These are phyloP conservation scores for Berberis vulgaris DNA, from an alignment of 164 flowering plant species.

Conservation along the genomic window DNA sequence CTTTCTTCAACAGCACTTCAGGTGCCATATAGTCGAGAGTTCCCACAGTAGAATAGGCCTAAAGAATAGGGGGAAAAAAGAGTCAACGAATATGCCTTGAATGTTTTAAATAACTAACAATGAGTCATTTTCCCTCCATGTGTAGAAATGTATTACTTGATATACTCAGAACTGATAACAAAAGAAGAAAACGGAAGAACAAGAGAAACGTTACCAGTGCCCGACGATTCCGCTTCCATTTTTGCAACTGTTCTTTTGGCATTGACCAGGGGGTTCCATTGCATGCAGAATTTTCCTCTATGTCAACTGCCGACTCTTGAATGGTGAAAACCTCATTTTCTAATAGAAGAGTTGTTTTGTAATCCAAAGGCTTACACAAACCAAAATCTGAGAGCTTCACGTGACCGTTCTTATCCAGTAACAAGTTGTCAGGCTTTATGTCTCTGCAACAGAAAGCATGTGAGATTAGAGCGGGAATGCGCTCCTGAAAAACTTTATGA, in stretches of 20 bases:
- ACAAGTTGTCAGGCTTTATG: constrained; percentile 91
- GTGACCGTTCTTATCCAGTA: constrained; percentile 86
- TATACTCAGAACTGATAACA: not conserved
- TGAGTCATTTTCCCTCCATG: too few species aligned
- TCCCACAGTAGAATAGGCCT: constrained; percentile 95
- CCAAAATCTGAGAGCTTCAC: constrained; percentile 98
- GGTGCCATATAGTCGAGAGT: constrained; percentile 98
- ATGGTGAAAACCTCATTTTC: constrained; percentile 45
- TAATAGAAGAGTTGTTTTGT: constrained; percentile 50
- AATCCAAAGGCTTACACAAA: constrained; percentile 83
- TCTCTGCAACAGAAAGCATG: constrained; percentile 51
- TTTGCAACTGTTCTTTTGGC: constrained; percentile 70
- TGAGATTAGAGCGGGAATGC: not conserved
- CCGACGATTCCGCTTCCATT: constrained; percentile 89
- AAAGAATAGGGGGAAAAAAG: constrained; percentile 2
- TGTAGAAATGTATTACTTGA: too few species aligned
- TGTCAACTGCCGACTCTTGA: constrained; percentile 38
- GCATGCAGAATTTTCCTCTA: constrained; percentile 30
- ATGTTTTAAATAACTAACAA: too few species aligned
- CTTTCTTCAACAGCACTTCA: constrained; percentile 78
- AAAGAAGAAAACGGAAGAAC: not conserved
- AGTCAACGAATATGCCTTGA: too few species aligned
- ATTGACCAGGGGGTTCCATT: constrained; percentile 56
- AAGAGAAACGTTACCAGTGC: constrained; percentile 45
- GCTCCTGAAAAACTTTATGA: not conserved